Percentiles rank a stretch among this genome's conserved stretches.
phyloP scores from a whole-genome alignment of 2,329 filamentous ascomycete species.

The Alternaria atra region DNA sequence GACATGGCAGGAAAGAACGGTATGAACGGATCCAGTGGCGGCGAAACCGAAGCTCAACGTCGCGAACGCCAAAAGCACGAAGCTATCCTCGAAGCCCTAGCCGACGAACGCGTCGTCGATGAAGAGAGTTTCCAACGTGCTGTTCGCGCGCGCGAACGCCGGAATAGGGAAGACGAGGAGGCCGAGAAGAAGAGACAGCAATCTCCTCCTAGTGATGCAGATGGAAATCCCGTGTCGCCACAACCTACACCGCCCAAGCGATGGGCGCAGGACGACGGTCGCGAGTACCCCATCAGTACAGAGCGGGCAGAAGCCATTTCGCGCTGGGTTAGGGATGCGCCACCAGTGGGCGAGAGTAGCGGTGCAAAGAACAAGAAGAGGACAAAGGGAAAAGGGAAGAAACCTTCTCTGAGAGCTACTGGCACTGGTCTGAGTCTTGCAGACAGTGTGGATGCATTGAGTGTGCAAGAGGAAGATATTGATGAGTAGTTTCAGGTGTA shows the following conservation, averaged over 20 bases:
- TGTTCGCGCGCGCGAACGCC: constrained; percentile 67
- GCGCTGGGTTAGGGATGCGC: constrained; percentile 69
- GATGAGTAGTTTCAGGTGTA: constrained; percentile 1
- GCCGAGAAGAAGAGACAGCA: constrained; percentile 36
- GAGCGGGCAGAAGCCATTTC: constrained; percentile 74
- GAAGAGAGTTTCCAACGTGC: constrained; percentile 72
- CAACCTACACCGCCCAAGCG: constrained; percentile 56
- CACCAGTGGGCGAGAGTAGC: constrained; percentile 48
- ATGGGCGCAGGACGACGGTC: constrained; percentile 71
- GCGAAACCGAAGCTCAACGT: constrained; percentile 63
- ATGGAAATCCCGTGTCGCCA: constrained; percentile 5
- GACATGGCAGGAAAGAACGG: constrained; percentile 3
- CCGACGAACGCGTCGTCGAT: constrained; percentile 73
- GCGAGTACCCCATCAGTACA: constrained; percentile 74
- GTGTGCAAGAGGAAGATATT: constrained; percentile 19
- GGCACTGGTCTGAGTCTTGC: constrained; percentile 23
- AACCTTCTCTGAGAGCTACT: neutral
- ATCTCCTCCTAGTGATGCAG: neutral
- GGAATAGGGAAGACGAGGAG: constrained; percentile 66
- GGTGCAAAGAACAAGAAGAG: constrained; percentile 48
- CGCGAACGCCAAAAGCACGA: constrained; percentile 69
- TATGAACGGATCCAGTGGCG: constrained; percentile 4
- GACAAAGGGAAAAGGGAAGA: constrained; percentile 35
- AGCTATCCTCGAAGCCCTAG: constrained; percentile 72
- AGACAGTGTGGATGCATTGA: constrained; percentile 31